Percentiles rank a stretch among this genome's conserved stretches.
Evolutionary conservation across 1,284 basidiomycete species (phyloP).

Genomic region (Phlebopus sp.): DNA sequence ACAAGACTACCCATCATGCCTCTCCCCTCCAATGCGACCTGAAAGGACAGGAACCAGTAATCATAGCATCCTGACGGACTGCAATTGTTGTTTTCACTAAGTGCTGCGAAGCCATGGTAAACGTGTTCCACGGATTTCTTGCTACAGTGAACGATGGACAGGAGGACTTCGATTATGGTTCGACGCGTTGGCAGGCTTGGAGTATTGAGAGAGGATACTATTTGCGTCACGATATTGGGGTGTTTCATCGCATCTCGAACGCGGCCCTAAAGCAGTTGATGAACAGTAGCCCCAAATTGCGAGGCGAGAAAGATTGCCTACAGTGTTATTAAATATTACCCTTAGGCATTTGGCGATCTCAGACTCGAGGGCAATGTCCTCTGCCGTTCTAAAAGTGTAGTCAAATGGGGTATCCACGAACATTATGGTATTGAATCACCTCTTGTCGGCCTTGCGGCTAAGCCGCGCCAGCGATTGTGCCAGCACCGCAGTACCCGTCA

Average conservation of each 20-base stretch:
- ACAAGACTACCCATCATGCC: conserved; percentile 96
- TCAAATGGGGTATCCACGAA: conserved; percentile 2
- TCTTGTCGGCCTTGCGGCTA: conserved; percentile 62
- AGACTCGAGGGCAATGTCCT: conserved; percentile 77
- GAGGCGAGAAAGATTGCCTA: conserved; percentile 34
- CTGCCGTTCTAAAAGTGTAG: conserved; percentile 47
- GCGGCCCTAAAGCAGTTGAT: conserved; percentile 50
- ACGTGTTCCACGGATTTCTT: conserved; percentile 54
- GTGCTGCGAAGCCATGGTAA: conserved; percentile 59
- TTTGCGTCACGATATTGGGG: conserved; percentile 75
- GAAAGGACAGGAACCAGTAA: conserved; percentile 88
- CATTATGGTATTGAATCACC: conserved; percentile 38
- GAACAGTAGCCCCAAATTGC: conserved; percentile 3
- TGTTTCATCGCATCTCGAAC: conserved; percentile 79
- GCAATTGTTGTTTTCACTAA: conserved; percentile 67
- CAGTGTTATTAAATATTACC: conserved; percentile 78
- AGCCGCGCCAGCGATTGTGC: conserved; percentile 78
- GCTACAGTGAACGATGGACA: conserved; percentile 63
- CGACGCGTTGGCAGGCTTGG: conserved; percentile 81
- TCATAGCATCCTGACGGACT: conserved; percentile 63
- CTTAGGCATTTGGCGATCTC: conserved; percentile 90
- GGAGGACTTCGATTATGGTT: conserved; percentile 75
- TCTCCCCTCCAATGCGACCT: conserved; percentile 75
- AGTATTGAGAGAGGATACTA: conserved; percentile 84
- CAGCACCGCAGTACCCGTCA: conserved; percentile 83